Base-by-base conservation (phyloP, 129 eudicot genomes). In the Escallonia rubra region DNA sequence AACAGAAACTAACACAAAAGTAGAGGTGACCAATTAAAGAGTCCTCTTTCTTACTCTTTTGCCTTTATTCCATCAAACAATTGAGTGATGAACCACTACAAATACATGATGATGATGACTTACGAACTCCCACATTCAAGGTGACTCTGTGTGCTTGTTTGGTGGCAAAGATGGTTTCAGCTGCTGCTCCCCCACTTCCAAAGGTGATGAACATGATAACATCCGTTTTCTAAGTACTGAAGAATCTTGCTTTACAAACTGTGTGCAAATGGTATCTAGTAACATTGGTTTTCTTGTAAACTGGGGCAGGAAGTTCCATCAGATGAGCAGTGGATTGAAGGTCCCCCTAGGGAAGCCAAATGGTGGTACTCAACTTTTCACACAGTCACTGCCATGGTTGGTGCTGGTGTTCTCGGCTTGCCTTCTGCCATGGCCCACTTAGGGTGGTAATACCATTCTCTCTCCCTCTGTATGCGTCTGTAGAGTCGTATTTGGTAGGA, bases 281-380 rank as follows among this genome's bases (percentile, higher is more conserved):
- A 4, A 4, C 49, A 14, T 44, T 61, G 58, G 6, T 58, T 45
- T 10, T 52, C 52, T 47, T 61, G 8, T 4, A 16, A 9, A 68
- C 12, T 4, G n/a, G 13, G 14, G 52, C 73, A 90, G 97, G 97
- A 90, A 80, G 81, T 82, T 64, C 86, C 85, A 3, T 59, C 74
- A 12, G 95, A 84, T 57, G 84, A 77, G 7, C 72, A 80, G 67
- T 84, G 85, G 81, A 71, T 44, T 54, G 74, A 82, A 39, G 96
- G 89, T 8, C 84, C 89, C 5, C 81, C 79, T 44, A 81, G 98
- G 4, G 81, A 84, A 66, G 98, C 96, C 5, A 92, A 92, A 92
- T 92, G 98, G 96, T 92, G 98, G 98, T 80, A 86, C 79, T 86
- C 98, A 6, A 86, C 98, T 48, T 92, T 92, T 66, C 98, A 92